Percentiles rank a stretch among this genome's conserved stretches.
phyloP scores from a whole-genome alignment of 768 basidiomycete species.

The Mycena floridula region DNA sequence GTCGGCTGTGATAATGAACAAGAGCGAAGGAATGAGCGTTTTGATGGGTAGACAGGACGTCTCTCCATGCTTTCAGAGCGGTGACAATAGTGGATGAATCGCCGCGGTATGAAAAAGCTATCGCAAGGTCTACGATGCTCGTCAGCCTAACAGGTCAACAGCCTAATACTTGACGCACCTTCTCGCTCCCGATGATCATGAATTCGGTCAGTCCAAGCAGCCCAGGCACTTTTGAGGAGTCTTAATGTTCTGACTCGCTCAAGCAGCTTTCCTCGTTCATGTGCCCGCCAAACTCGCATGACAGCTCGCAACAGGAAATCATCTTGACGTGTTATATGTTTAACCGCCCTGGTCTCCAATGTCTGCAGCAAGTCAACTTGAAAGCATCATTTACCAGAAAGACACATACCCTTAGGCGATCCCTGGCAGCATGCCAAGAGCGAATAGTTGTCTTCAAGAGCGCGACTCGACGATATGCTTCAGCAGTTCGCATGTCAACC shows the following conservation, averaged over 20 bases:
- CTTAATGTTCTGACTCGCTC: constrained; percentile 44
- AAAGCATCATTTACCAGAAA: not conserved
- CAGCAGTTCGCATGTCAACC: constrained; percentile 35
- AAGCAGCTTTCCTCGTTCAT: constrained; percentile 54
- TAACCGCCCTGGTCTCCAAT: constrained; percentile 50
- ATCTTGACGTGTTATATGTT: constrained; percentile 52
- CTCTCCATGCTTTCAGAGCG: constrained; percentile 41
- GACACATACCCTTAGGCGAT: constrained; percentile 39
- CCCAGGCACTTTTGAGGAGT: constrained; percentile 39
- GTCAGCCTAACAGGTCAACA: too few relatives aligned
- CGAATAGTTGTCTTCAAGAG: constrained; percentile 40
- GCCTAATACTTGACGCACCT: too few relatives aligned
- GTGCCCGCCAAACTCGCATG: constrained; percentile 61
- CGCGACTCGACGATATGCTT: constrained; percentile 31
- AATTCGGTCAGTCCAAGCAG: constrained; percentile 51
- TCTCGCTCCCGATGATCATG: too few relatives aligned
- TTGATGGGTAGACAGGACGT: constrained; percentile 34
- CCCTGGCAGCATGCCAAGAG: constrained; percentile 50
- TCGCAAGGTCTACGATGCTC: too few relatives aligned
- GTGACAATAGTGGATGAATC: constrained; percentile 31
- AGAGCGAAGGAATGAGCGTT: constrained; percentile 43
- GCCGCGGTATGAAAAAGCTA: constrained; percentile 41
- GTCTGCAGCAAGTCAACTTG: constrained; percentile 27
- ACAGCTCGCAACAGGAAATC: constrained; percentile 52
- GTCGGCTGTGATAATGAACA: constrained; percentile 37